Evolutionary conservation across 768 basidiomycete species (phyloP).

Genomic region (Dentipellis sp.): DNA sequence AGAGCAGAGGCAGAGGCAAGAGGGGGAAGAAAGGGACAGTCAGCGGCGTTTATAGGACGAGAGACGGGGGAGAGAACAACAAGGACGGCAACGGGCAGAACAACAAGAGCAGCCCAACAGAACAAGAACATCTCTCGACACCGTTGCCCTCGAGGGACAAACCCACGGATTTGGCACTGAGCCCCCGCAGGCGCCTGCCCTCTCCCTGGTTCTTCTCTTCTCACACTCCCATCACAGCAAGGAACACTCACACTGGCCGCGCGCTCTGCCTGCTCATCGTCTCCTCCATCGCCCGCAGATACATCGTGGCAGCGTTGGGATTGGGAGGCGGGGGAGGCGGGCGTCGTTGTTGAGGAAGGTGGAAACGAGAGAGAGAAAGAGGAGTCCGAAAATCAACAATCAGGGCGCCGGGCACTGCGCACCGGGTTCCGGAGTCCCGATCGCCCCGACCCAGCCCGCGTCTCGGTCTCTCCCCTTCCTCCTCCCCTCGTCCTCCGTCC

Average conservation of each 20-base stretch:
- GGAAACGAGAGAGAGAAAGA: no score
- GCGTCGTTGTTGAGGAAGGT: background rate
- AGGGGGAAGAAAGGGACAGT: background rate
- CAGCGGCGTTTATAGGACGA: slow-evolving; percentile 4
- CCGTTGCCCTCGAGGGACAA: background rate
- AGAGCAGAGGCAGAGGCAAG: background rate
- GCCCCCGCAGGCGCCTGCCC: background rate
- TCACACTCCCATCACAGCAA: background rate
- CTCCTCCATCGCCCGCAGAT: background rate
- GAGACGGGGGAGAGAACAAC: slow-evolving; percentile 9
- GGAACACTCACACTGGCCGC: background rate
- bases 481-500: background rate
- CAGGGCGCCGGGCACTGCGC: background rate
- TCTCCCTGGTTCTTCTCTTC: background rate
- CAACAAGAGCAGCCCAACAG: no score
- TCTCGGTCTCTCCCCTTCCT: background rate
- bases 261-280: background rate
- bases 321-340: no score
- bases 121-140: no score
- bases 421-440: background rate
- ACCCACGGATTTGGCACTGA: background rate
- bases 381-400: no score
- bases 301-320: background rate
- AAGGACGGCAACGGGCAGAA: no score
- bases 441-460: background rate